Evolutionary conservation across 2,329 filamentous ascomycete species (phyloP).

Genomic region (Penicillium paneum): DNA sequence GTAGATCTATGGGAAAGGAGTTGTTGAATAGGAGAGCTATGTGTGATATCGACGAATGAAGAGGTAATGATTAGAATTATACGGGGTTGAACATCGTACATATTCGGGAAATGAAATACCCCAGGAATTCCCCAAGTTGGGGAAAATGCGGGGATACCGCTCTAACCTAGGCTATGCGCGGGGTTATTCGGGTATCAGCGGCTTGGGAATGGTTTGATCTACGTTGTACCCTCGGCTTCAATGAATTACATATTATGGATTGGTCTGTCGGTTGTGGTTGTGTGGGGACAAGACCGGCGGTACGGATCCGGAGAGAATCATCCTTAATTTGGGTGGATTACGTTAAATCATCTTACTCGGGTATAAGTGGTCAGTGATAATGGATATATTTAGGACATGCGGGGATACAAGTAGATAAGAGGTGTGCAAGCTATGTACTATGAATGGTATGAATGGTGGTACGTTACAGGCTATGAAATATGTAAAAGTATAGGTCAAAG

Average conservation of each 20-base stretch:
- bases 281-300: background rate
- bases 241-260: background rate
- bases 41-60: background rate
- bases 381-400: background rate
- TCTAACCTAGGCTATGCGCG: constrained; percentile 21
- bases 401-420: background rate
- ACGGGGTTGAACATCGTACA: background rate
- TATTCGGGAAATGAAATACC: background rate
- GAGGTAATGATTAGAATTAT: background rate
- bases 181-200: constrained; percentile 6
- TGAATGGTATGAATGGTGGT: background rate
- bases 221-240: background rate
- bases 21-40: background rate
- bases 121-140: constrained; percentile 4
- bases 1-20: background rate
- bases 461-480: background rate
- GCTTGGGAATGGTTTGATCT: background rate
- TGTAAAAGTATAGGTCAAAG: constrained; percentile 16
- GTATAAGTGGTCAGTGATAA: no score
- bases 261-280: background rate
- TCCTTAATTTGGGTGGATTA: background rate
- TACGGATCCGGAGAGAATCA: background rate
- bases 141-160: constrained; percentile 19
- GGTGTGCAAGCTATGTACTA: background rate
- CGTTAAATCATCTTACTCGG: no score